Percentiles rank a stretch among this genome's conserved stretches.
These are phyloP conservation scores for Penicillium janthinellum DNA, from an alignment of 2,329 filamentous ascomycete species.

Conservation along the genomic window DNA sequence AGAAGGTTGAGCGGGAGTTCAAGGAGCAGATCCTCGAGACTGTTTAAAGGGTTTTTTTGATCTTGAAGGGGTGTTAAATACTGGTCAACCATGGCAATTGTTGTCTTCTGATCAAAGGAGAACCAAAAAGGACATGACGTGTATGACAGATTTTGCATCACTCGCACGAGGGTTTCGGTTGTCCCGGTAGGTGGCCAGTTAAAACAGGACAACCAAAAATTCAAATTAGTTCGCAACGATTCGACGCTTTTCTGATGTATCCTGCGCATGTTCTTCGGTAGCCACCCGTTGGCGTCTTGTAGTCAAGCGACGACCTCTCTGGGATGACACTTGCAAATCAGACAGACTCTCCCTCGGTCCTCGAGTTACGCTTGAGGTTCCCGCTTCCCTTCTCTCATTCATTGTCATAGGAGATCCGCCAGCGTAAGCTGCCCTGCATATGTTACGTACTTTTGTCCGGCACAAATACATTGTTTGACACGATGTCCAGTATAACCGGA, in stretches of 20 bases:
- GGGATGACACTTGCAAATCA: neutral
- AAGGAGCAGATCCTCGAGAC: slow-evolving; percentile 94
- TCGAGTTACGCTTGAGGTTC: neutral
- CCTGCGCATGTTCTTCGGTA: neutral
- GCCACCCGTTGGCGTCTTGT: neutral
- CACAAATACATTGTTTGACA: no score
- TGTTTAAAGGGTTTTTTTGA: slow-evolving; percentile 70
- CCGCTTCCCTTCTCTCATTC: neutral
- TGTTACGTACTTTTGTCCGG: no score
- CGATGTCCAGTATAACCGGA: no score
- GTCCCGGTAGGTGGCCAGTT: slow-evolving; percentile 6
- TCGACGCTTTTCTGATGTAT: slow-evolving; percentile 1
- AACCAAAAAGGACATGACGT: slow-evolving; percentile 33
- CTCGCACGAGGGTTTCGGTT: slow-evolving; percentile 5
- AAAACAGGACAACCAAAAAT: slow-evolving; percentile 9
- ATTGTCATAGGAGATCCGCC: no score
- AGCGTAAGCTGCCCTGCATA: no score
- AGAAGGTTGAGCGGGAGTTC: slow-evolving; percentile 99
- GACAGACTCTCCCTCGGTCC: neutral
- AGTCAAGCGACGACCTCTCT: neutral
- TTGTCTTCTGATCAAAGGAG: slow-evolving; percentile 32
- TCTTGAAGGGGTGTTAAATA: slow-evolving; percentile 75
- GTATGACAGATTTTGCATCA: slow-evolving; percentile 25
- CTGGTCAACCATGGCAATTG: slow-evolving; percentile 58
- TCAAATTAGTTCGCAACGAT: slow-evolving; percentile 10